phyloP scores from a whole-genome alignment of 2,329 filamentous ascomycete species.

The Albophoma yamanashiensis region DNA sequence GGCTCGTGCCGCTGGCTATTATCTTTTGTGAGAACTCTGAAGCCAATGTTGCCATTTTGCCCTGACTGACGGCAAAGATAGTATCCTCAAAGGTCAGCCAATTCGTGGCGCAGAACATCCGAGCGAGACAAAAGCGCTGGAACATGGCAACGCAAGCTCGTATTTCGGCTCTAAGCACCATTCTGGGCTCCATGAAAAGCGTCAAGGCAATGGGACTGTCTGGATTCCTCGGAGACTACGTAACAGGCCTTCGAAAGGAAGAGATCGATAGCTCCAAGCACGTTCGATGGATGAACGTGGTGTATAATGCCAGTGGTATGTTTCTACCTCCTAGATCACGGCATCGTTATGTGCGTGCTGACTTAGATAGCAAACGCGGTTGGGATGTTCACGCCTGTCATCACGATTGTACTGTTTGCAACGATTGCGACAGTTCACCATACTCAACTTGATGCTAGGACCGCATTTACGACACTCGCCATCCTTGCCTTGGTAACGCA shows the following conservation, averaged over 20 bases:
- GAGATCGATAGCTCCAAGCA: neutral
- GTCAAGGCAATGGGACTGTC: neutral
- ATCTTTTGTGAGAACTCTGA: neutral
- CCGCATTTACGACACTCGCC: slow-evolving; percentile 1
- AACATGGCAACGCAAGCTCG: neutral
- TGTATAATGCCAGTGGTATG: neutral
- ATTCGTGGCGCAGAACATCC: neutral
- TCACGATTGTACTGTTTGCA: neutral
- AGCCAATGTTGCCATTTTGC: neutral
- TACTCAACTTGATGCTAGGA: neutral
- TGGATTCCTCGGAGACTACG: neutral
- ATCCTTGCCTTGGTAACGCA: slow-evolving; percentile 4
- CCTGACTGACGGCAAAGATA: neutral
- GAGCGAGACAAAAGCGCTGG: neutral
- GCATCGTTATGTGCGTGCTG: neutral
- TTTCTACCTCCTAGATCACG: neutral
- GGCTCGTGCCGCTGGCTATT: neutral
- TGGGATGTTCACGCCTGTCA: neutral
- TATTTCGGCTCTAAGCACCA: neutral
- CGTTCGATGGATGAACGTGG: neutral
- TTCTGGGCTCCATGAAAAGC: neutral
- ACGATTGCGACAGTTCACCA: neutral
- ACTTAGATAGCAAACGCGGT: neutral
- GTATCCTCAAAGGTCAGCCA: neutral
- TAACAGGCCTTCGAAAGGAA: neutral